Base-by-base conservation (phyloP, 257 asterid species). In the Capsicum pubescens region DNA sequence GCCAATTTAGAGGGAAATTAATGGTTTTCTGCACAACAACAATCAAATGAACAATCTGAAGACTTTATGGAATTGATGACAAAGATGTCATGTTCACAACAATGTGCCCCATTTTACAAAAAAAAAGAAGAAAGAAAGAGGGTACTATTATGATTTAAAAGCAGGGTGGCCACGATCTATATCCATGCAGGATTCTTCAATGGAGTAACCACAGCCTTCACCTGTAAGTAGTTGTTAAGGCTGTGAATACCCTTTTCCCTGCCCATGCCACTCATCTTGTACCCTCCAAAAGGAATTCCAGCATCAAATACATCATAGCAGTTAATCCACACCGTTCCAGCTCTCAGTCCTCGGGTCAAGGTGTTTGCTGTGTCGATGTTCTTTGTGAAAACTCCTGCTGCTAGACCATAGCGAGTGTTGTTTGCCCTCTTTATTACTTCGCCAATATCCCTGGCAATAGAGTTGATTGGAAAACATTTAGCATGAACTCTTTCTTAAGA, bases 221-320 rank as follows among this genome's bases (percentile, higher is more conserved):
- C 92, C 86, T 93, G 98, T 87, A 95, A 85, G 83, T 93, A 95
- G 90, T 92, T 95, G 76, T 85, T 81, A 55, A 93, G 95, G 87
- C 97, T 91, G 81, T 95, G 84, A 36, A 89, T 82, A 10, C 98
- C 97, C 85, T 91, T 91, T 69, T 95, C 98, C 87, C 97, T 83
- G 60, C 98, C 98, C 17, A 82, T 87, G 50, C 98, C 98, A 54
- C 97, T 95, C 98, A 95, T 93, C 83, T 95, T 95, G 90, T 92
- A 93, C 84, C 98, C 98, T 9, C 98, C 98, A 63, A 93, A 93
- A 0, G 98, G 97, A 17, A 93, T 90, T 2, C 88, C 92, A 1
- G 95, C 96, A 19, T 92, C 95, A 68, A 91, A 93, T 10, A 92
- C 92, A 46, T 93, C 90, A 84, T 63, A 95, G 85, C 98, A 95